Evolutionary conservation across 768 basidiomycete species (phyloP), one percentile per base, ranked within the genome.

Genomic region (Neoboletus brunneissimus): DNA sequence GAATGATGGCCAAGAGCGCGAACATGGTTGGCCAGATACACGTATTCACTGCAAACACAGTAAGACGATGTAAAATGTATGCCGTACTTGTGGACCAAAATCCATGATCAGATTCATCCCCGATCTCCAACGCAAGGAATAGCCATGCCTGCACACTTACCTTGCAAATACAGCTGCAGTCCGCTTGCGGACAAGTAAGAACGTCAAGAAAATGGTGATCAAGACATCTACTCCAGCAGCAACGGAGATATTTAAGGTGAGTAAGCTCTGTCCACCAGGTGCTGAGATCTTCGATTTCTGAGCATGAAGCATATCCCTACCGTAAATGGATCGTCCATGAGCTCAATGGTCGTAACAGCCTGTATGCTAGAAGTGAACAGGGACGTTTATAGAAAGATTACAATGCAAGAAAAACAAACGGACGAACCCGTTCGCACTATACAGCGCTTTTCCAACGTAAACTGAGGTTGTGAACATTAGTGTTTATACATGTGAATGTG

Each of bases 11-110:
- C 4, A 79, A 77, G 66, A 84, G 81, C 6, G 76, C 70, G 5
- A 64, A 67, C 0, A 79, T 79, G 57, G 85, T 83, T 16, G 82
- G 75, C 15, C 78, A 79, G 12, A 82, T 76, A 1, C 81, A 75
- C 5, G 55, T 51, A 20, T 53, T 50, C 9, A 55, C 46, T 1
- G 55, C 46, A 27, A 61, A 61, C 7, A 64, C 8, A 0, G 4
- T 47, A 7, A 64, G 52, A 18, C 55, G 55, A 38, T 55, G 55
- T 5, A 64, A 47, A n/a, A 64, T 2, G 12, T 53, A 38, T 1
- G 18, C 37, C 22, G 56, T 61, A 2, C 63, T 64, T 37, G 25
- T 25, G 11, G 5, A 15, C 10, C 6, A 34, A 41, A 8, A 20
- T 22, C n/a, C 11, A 20, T 31, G 7, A 20, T 61, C 43, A 55